These are phyloP conservation scores for Rosa persica DNA, from an alignment of 306 rosid genomes.

Conservation along the genomic window DNA sequence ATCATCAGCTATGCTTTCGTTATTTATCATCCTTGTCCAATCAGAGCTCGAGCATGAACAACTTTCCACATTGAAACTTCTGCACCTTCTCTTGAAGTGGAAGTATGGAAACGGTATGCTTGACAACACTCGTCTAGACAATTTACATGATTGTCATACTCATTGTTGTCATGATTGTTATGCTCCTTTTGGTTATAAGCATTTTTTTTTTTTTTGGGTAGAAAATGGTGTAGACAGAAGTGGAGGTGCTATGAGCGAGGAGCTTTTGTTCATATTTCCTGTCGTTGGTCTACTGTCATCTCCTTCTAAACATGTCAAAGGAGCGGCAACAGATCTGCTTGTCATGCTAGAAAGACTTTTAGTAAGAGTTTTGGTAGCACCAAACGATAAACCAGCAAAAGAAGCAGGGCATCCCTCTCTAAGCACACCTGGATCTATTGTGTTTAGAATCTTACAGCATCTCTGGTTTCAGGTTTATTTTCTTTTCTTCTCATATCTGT, in stretches of 20 bases:
- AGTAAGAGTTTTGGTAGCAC: constrained; percentile 37
- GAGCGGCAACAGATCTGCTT: constrained; percentile 71
- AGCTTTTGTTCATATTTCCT: constrained; percentile 78
- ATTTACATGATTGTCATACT: not conserved
- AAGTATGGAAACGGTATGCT: constrained; percentile 65
- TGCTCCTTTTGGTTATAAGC: constrained; percentile 6
- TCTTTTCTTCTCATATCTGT: constrained; percentile 4
- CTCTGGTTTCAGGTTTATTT: constrained; percentile 72
- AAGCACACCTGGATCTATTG: constrained; percentile 72
- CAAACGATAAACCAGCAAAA: constrained; percentile 33
- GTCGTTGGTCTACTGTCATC: constrained; percentile 80
- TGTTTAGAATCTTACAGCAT: constrained; percentile 56
- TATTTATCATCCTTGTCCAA: constrained; percentile 59
- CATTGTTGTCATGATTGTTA: constrained; percentile 13
- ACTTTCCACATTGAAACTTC: constrained; percentile 60
- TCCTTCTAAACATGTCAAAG: constrained; percentile 75
- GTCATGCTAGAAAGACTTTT: constrained; percentile 59
- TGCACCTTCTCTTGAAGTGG: constrained; percentile 68
- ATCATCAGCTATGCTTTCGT: constrained; percentile 50
- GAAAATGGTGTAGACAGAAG: constrained; percentile 44
- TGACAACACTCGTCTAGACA: not conserved
- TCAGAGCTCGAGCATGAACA: constrained; percentile 92
- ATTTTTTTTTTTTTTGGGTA: constrained; percentile 39
- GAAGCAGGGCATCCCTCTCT: constrained; percentile 43
- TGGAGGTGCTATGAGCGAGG: constrained; percentile 55